Conservation (phyloP, 176 grass and related monocot genomes). For the Musa beccarii region DNA sequence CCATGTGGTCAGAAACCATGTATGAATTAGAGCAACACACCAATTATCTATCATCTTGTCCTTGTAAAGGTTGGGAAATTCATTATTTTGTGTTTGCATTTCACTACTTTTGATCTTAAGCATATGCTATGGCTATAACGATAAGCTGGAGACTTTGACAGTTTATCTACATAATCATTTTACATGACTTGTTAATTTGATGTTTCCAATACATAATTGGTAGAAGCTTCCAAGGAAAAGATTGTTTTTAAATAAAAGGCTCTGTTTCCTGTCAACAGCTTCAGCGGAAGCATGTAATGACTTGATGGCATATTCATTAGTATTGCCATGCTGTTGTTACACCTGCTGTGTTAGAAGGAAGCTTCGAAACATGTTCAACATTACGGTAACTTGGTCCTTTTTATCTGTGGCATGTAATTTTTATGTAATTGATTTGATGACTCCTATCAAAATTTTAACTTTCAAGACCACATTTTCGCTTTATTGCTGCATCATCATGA, state of each 20-base stretch:
- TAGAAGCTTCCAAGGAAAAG: not conserved
- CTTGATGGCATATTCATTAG: constrained; percentile 76
- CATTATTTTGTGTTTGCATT: no score
- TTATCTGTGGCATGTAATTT: not conserved
- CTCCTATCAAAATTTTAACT: not conserved
- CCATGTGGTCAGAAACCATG: no score
- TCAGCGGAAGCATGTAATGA: constrained; percentile 86
- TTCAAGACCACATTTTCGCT: no score
- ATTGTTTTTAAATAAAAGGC: not conserved
- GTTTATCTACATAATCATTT: no score
- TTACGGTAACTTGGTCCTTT: constrained; percentile 35
- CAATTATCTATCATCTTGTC: no score
- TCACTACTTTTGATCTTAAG: no score
- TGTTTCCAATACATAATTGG: not conserved
- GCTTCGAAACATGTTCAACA: constrained; percentile 68
- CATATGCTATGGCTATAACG: no score
- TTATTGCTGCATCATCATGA: no score
- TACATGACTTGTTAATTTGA: no score
- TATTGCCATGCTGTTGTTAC: constrained; percentile 96
- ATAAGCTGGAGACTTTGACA: no score
- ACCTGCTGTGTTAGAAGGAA: constrained; percentile 90
- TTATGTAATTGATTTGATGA: not conserved
- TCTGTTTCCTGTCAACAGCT: constrained; percentile 33
- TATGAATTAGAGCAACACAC: no score
- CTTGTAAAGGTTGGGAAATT: no score